phyloP scores from a whole-genome alignment of 1,139 yeast genomes.

The Kodamaea arcana region DNA sequence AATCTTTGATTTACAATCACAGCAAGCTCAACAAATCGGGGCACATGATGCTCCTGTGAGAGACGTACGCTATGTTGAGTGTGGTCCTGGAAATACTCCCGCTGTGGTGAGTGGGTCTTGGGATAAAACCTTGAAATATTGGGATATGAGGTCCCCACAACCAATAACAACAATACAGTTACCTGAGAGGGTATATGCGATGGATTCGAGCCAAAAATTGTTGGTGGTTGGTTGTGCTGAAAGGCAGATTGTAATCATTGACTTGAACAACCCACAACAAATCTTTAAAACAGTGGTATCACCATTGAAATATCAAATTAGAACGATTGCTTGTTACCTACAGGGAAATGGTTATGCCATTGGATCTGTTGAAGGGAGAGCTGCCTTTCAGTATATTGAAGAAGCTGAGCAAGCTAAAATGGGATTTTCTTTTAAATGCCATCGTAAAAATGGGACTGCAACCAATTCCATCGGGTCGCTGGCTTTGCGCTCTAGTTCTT shows the following conservation, averaged over 20 bases:
- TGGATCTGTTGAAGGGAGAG: conserved; percentile 93
- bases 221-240: conserved; percentile 93
- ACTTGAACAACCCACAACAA: conserved; percentile 77
- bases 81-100: conserved; percentile 78
- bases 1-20: conserved; percentile 75
- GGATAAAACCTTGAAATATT: conserved; percentile 91
- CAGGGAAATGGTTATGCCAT: conserved; percentile 90
- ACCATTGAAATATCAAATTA: conserved; percentile 91
- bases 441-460: conserved; percentile 51
- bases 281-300: conserved; percentile 72
- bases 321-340: conserved; percentile 78
- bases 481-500: conserved; percentile 27
- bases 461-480: conserved; percentile 19
- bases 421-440: conserved; percentile 93
- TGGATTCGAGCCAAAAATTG: conserved; percentile 79
- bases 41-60: conserved; percentile 80
- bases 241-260: conserved; percentile 71
- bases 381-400: conserved; percentile 93
- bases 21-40: conserved; percentile 83
- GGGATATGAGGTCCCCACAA: conserved; percentile 88
- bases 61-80: conserved; percentile 70
- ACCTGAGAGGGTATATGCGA: conserved; percentile 88
- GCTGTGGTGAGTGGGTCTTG: conserved; percentile 92
- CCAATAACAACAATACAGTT: conserved; percentile 78
- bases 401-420: conserved; percentile 67